Evolutionary conservation across 495 filamentous ascomycete genomes (phyloP).

Genomic region (Penicillium salamii): DNA sequence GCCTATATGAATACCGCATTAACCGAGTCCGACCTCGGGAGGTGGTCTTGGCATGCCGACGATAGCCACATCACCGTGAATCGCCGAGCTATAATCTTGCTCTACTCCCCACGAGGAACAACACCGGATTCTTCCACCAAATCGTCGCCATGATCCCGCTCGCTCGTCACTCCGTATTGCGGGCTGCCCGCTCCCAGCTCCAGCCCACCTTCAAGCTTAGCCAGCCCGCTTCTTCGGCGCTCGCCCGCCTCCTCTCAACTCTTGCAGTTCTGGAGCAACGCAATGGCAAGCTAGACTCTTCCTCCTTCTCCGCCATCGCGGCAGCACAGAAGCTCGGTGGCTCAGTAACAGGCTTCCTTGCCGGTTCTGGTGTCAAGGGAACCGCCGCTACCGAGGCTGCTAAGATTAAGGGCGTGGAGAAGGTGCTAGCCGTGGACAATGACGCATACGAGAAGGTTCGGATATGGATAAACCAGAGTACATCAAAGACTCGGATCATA

Average conservation of each 20-base stretch:
- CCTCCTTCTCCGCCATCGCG: constrained; percentile 81
- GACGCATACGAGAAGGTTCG: constrained; percentile 85
- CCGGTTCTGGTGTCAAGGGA: constrained; percentile 72
- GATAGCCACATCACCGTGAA: constrained; percentile 33
- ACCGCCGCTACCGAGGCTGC: constrained; percentile 80
- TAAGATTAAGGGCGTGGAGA: constrained; percentile 85
- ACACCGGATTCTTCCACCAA: constrained; percentile 2
- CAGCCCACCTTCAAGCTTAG: constrained; percentile 27
- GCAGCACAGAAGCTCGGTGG: constrained; percentile 87
- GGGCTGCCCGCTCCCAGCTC: constrained; percentile 47
- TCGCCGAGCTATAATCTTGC: constrained; percentile 27
- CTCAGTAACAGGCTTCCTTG: constrained; percentile 79
- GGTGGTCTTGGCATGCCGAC: constrained; percentile 28
- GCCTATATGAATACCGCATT: constrained; percentile 27
- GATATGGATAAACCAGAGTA: background rate
- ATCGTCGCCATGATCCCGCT: constrained; percentile 39
- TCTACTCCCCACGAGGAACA: constrained; percentile 13
- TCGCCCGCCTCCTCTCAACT: constrained; percentile 76
- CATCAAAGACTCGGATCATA: background rate
- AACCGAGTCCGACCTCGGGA: constrained; percentile 46
- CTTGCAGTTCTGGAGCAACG: constrained; percentile 91
- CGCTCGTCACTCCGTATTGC: constrained; percentile 43
- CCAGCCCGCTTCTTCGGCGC: constrained; percentile 40
- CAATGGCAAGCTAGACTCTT: constrained; percentile 78
- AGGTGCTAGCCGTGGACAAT: constrained; percentile 86